Conservation (phyloP, 2,329 filamentous ascomycete genomes). For the Fusarium gaditjirri region DNA sequence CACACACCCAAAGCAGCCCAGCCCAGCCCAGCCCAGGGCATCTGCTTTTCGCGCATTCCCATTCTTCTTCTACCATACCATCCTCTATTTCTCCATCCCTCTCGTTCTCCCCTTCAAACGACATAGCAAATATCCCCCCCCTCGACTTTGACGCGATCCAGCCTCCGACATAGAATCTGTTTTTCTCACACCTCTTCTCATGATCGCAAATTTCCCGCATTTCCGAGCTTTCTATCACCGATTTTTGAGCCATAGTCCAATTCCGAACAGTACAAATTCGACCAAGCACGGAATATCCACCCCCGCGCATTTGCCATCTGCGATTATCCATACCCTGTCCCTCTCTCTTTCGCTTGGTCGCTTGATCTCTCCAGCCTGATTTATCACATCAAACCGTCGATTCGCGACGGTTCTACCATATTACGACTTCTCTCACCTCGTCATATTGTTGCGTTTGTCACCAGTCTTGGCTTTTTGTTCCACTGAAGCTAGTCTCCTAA, state of each 20-base stretch:
- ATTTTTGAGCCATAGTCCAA: conserved; percentile 7
- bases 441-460: not conserved
- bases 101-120: conserved; percentile 19
- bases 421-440: not conserved
- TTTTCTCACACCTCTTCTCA: not conserved
- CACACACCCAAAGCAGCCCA: conserved; percentile 5
- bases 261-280: conserved; percentile 26
- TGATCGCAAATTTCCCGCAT: not conserved
- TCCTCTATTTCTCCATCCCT: conserved; percentile 37
- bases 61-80: conserved; percentile 37
- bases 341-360: conserved; percentile 30
- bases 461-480: not conserved
- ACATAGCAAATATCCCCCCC: conserved; percentile 14
- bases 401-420: not conserved
- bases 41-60: conserved; percentile 35
- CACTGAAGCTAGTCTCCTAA: not conserved
- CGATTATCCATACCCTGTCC: conserved; percentile 29
- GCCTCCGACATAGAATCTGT: not conserved
- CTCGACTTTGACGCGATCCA: conserved; percentile 11
- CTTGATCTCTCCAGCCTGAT: conserved; percentile 23
- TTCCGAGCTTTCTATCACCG: conserved; percentile 5
- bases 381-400: conserved; percentile 17
- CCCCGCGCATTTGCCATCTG: conserved; percentile 37
- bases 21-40: not conserved
- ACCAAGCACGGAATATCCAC: conserved; percentile 34